Evolutionary conservation across 192 early-diverging fungal species (phyloP).

Genomic region (Backusella tarrabulga): DNA sequence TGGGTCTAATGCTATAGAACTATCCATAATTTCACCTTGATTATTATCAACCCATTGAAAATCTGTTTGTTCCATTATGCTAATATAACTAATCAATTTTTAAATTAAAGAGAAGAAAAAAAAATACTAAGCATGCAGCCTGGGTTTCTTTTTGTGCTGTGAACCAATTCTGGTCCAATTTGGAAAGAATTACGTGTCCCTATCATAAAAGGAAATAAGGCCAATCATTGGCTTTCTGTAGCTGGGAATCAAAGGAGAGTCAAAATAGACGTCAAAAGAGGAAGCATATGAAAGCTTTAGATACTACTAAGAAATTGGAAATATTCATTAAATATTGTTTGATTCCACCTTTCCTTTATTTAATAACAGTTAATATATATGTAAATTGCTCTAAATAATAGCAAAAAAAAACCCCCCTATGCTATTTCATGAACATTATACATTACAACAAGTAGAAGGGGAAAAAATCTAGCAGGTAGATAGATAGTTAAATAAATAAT

Average conservation of each 20-base stretch:
- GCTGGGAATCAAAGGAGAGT: neutral
- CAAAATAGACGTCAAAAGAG: neutral
- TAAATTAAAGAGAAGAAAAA: neutral
- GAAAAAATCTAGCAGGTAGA: neutral
- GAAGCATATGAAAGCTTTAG: neutral
- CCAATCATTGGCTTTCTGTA: neutral
- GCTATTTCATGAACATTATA: neutral
- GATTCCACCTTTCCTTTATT: neutral
- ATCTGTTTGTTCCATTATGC: neutral
- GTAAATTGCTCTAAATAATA: neutral
- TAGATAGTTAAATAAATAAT: neutral
- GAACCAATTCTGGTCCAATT: neutral
- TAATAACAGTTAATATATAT: neutral
- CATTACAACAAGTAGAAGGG: neutral
- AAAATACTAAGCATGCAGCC: neutral
- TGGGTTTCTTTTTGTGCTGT: neutral
- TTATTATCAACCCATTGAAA: neutral
- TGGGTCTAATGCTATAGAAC: neutral
- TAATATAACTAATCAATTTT: neutral
- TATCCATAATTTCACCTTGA: neutral
- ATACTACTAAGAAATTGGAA: neutral
- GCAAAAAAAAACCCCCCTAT: neutral
- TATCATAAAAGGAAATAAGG: neutral
- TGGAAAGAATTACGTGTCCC: neutral
- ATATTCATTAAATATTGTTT: neutral